Evolutionary conservation across 164 flowering plant genomes (phyloP).

Genomic region (Pachysandra terminalis): DNA sequence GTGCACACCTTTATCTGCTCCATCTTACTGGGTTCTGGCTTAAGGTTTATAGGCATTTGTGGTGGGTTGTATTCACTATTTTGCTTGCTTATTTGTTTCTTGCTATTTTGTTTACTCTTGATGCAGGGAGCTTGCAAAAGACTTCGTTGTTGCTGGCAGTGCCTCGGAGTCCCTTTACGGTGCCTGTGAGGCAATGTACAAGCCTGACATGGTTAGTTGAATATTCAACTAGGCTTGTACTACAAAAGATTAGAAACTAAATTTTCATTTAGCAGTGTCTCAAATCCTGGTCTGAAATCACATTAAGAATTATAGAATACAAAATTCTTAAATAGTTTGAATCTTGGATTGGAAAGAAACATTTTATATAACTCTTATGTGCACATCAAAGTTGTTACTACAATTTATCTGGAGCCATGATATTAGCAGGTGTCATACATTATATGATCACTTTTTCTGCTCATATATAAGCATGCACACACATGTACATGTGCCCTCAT

Average conservation of each 20-base stretch:
- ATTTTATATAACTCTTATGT: no score
- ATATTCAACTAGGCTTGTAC: slow-evolving; percentile 2
- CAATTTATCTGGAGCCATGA: no score
- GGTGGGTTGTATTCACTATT: not conserved
- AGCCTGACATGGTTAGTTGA: slow-evolving; percentile 83
- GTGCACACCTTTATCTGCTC: not conserved
- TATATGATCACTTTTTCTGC: no score
- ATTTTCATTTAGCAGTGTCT: no score
- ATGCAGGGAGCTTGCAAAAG: slow-evolving; percentile 91
- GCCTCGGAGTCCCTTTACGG: slow-evolving; percentile 94
- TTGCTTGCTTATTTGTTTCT: not conserved
- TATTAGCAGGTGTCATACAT: no score
- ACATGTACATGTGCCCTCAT: no score
- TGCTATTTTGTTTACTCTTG: not conserved
- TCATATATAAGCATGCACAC: no score
- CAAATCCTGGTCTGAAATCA: no score
- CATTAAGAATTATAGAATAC: no score
- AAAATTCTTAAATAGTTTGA: no score
- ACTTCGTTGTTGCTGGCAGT: slow-evolving; percentile 95
- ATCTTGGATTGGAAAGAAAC: no score
- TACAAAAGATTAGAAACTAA: not conserved
- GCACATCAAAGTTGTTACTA: no score
- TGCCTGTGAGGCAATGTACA: slow-evolving; percentile 95
- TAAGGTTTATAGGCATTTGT: not conserved
- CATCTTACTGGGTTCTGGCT: not conserved